Evolutionary conservation across 768 basidiomycete genomes (phyloP).

Genomic region (Solioccasus polychromus): DNA sequence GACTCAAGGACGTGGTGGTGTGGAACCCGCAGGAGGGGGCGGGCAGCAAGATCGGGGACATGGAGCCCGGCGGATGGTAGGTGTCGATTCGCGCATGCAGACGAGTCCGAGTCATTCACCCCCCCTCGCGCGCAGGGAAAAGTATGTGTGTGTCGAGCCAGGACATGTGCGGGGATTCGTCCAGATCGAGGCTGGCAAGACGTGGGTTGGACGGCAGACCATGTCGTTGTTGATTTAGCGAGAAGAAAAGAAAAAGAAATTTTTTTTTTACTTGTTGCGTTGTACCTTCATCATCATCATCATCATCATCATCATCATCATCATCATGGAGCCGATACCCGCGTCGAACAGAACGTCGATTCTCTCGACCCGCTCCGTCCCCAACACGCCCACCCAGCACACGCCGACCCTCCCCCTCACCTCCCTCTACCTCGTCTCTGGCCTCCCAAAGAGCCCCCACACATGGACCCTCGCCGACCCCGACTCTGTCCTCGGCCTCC

Average conservation of each 20-base stretch:
- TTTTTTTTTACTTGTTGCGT: neutral
- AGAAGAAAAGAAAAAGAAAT: neutral
- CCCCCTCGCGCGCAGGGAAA: too few species aligned
- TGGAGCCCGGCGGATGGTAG: constrained; percentile 88
- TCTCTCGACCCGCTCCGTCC: constrained; percentile 58
- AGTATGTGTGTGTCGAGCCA: constrained; percentile 89
- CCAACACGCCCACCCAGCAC: constrained; percentile 52
- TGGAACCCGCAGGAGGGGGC: constrained; percentile 86
- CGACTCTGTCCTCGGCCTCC: constrained; percentile 75
- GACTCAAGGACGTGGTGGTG: constrained; percentile 79
- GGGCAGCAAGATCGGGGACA: constrained; percentile 77
- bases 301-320: constrained; percentile 71
- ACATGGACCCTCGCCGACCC: constrained; percentile 89
- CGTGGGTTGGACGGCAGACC: constrained; percentile 77
- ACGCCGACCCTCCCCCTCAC: constrained; percentile 73
- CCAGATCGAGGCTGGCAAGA: constrained; percentile 55
- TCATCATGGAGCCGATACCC: constrained; percentile 82
- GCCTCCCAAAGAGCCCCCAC: constrained; percentile 84
- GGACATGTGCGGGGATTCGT: constrained; percentile 78
- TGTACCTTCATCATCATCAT: neutral
- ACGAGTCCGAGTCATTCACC: too few species aligned
- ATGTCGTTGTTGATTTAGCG: constrained; percentile 34
- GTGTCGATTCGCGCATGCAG: too few species aligned
- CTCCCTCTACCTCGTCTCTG: constrained; percentile 83
- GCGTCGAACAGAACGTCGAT: constrained; percentile 73